These are phyloP conservation scores for Ambrosia artemisiifolia DNA, from an alignment of 129 eudicot genomes.

Conservation along the genomic window DNA sequence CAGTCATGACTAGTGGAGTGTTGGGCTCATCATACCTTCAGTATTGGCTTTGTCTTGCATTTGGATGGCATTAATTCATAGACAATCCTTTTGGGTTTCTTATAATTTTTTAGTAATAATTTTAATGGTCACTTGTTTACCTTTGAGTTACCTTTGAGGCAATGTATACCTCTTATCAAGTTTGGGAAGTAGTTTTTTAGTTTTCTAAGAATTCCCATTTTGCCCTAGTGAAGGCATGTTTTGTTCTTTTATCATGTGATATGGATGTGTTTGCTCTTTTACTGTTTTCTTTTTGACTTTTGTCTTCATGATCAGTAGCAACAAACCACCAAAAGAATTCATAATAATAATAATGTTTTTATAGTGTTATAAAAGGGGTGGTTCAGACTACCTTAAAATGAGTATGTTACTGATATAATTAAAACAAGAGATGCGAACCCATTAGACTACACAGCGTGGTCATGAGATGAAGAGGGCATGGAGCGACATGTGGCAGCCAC, in stretches of 20 bases:
- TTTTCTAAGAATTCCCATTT: neutral
- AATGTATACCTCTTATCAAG: neutral
- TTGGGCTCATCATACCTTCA: conserved; percentile 2
- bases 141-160: neutral
- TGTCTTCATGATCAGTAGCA: neutral
- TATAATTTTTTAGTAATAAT: neutral
- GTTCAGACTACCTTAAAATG: neutral
- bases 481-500: too few species aligned
- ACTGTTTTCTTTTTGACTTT: neutral
- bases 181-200: too few species aligned
- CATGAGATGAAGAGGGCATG: too few species aligned
- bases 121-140: neutral
- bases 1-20: conserved; percentile 9
- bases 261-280: neutral
- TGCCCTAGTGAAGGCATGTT: neutral
- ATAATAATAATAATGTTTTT: neutral
- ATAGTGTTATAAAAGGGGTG: neutral
- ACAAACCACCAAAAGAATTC: neutral
- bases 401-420: neutral
- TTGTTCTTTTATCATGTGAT: neutral
- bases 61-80: neutral
- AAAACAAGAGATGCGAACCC: too few species aligned
- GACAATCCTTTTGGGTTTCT: neutral
- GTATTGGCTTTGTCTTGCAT: conserved; percentile 10
- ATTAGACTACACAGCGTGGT: too few species aligned